Base-by-base conservation (phyloP, 108 stramenopile genomes). In the Thalassiosira profunda region DNA sequence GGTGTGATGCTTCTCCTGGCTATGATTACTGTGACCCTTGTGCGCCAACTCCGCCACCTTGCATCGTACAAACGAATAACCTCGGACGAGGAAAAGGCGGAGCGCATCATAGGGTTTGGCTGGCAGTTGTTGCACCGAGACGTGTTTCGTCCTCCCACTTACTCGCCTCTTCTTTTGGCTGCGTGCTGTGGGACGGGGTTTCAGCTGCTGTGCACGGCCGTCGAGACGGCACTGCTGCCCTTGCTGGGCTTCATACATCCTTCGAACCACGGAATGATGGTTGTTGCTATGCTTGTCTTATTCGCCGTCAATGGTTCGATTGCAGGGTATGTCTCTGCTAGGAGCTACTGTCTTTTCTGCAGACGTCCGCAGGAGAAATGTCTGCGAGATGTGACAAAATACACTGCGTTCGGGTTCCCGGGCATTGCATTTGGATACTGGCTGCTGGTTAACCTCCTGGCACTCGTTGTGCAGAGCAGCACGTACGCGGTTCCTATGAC, bases 111-210 rank as follows among this genome's bases (percentile, higher is more conserved):
- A 59, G 98, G 97, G 76, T 89, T 74, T 51, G 98, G 98, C 34
- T 99, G 98, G 98, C 97, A 99, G 81, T 87, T 99, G 49, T 92
- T 99, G n/a, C 98, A 99, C 67, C 97, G 97, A 31, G 99, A 99
- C 71, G 99, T 99, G n/a, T 99, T 99, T 88, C 94, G 99, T 53
- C 98, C 99, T 14, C 99, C 99, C 20, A 25, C 84, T 18, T 84
- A 67, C 58, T 76, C 56, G 46, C 98, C 98, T 48, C 98, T 99
- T 97, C n/a, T n/a, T n/a, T n/a, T n/a, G n/a, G n/a, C n/a, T n/a
- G 49, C 98, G 5, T 99, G 93, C 72, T 97, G 97, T 49, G 99
- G 98, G 62, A 93, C 95, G 9, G 99, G 99, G 24, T 81, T 82
- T 37, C 97, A 98, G 56, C 69, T 98, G 30, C 53, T 62, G 17